Percentiles rank a stretch among this genome's conserved stretches.
Evolutionary conservation across 2,329 filamentous ascomycete genomes (phyloP).

Genomic region (Aspergillus hiratsukae): DNA sequence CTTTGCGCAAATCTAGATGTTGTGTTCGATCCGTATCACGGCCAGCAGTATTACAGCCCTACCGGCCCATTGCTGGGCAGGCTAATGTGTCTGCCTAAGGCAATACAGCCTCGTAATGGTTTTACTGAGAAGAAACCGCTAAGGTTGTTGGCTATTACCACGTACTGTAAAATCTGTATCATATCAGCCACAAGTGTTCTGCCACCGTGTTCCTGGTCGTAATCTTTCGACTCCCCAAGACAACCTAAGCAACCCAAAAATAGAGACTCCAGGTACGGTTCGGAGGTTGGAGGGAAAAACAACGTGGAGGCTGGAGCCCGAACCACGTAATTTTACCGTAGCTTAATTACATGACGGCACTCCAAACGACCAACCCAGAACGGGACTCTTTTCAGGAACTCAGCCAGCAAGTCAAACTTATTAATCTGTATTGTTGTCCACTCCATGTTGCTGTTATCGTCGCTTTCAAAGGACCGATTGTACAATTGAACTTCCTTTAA

Average conservation of each 20-base stretch:
- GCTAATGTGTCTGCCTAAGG: neutral
- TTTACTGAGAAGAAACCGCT: neutral
- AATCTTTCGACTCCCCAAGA: neutral
- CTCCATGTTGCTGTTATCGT: slow-evolving; percentile 1
- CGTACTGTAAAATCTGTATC: neutral
- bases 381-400: slow-evolving; percentile 9
- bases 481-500: neutral
- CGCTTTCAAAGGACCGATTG: neutral
- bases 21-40: neutral
- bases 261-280: neutral
- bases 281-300: neutral
- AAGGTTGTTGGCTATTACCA: neutral
- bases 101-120: slow-evolving; percentile 1
- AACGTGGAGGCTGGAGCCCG: neutral
- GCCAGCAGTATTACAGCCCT: neutral
- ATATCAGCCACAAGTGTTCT: neutral
- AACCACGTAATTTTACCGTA: neutral
- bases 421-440: slow-evolving; percentile 11
- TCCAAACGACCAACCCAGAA: slow-evolving; percentile 2
- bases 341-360: slow-evolving; percentile 9
- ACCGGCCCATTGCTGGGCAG: too few species aligned
- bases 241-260: neutral
- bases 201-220: neutral
- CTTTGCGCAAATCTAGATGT: neutral
- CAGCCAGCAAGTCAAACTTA: slow-evolving; percentile 10